Evolutionary conservation across 192 early-diverging fungal species (phyloP).

Genomic region (Obelidium mucronatum): DNA sequence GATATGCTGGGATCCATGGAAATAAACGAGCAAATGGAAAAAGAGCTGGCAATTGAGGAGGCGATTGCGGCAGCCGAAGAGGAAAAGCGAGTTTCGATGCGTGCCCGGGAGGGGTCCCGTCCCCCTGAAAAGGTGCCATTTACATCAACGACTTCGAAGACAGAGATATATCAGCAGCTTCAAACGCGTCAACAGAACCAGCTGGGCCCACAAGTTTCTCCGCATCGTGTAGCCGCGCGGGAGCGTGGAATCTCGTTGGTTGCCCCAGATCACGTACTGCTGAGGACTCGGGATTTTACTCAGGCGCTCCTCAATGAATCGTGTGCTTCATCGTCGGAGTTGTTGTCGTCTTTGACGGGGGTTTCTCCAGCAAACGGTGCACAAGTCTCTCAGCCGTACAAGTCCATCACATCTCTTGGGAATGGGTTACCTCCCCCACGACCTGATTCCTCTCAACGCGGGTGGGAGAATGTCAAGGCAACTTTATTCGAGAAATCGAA

Average conservation of each 20-base stretch:
- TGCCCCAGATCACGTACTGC: not conserved
- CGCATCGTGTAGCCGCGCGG: not conserved
- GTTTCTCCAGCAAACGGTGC: not conserved
- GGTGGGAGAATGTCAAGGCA: conserved; percentile 28
- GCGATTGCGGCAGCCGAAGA: not conserved
- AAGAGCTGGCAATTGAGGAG: not conserved
- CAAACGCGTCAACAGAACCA: too few species aligned
- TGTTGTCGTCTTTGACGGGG: conserved; percentile 28
- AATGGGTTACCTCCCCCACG: conserved; percentile 18
- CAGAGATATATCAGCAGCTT: not conserved
- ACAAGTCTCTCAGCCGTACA: not conserved
- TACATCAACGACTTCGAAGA: not conserved
- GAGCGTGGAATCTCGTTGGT: not conserved
- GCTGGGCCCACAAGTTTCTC: not conserved
- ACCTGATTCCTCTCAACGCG: conserved; percentile 12
- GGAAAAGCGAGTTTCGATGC: not conserved
- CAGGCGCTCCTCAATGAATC: conserved; percentile 9
- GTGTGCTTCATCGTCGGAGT: not conserved
- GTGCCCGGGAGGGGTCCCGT: not conserved
- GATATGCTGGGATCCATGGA: not conserved
- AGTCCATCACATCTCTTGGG: conserved; percentile 2
- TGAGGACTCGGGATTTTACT: not conserved
- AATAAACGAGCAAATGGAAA: not conserved
- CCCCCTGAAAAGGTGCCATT: not conserved
- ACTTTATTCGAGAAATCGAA: not conserved